These are phyloP conservation scores for Penicillium digitatum DNA, from an alignment of 2,329 filamentous ascomycete species.

Conservation along the genomic window DNA sequence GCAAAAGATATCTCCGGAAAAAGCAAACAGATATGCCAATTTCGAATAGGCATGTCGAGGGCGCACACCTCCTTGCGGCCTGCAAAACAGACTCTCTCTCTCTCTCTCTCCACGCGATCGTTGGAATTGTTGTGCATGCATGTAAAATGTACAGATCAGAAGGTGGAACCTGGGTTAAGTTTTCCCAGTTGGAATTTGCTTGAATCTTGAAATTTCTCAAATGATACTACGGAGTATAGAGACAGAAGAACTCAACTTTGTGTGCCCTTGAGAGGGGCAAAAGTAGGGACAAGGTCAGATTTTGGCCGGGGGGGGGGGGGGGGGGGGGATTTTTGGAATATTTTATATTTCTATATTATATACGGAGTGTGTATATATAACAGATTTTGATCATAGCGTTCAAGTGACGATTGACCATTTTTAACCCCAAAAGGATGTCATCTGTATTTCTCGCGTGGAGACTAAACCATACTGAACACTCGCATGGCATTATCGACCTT, in stretches of 20 bases:
- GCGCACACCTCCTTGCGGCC: slow-evolving; percentile 4
- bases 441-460: neutral
- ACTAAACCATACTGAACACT: neutral
- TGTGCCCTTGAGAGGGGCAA: neutral
- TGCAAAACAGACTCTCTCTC: slow-evolving; percentile 12
- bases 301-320: too few species aligned
- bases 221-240: too few species aligned
- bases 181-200: neutral
- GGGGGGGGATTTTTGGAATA: too few species aligned
- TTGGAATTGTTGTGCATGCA: neutral
- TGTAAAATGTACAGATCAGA: neutral
- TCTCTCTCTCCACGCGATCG: slow-evolving; percentile 9
- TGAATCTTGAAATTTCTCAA: neutral
- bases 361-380: too few species aligned
- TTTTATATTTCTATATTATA: too few species aligned
- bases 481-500: neutral
- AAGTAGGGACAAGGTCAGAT: neutral
- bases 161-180: neutral
- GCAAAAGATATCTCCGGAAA: neutral
- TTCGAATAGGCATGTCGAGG: neutral
- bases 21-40: neutral
- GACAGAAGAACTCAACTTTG: neutral
- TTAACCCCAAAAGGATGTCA: neutral
- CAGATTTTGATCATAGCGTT: neutral
- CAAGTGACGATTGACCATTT: neutral